Evolutionary conservation across 495 filamentous ascomycete genomes (phyloP).

Genomic region (Neurospora terricola): DNA sequence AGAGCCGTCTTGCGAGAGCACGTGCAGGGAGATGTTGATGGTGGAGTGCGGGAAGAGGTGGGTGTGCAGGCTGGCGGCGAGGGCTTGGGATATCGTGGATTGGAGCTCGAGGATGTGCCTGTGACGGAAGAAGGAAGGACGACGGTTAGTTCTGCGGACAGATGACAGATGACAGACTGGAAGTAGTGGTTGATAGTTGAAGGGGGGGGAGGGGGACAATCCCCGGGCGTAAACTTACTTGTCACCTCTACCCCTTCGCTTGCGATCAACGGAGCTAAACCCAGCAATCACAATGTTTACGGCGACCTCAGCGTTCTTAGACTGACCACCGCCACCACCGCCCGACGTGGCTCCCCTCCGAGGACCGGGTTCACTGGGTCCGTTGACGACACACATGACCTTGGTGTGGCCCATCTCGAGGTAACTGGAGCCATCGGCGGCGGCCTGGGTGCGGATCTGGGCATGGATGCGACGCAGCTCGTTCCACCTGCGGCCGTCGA

Average conservation of each 20-base stretch:
- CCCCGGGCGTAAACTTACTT: constrained; percentile 43
- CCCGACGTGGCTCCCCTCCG: constrained; percentile 23
- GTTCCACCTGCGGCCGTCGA: constrained; percentile 96
- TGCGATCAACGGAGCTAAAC: constrained; percentile 80
- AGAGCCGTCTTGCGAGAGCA: constrained; percentile 86
- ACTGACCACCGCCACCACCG: constrained; percentile 31
- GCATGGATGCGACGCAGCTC: constrained; percentile 84
- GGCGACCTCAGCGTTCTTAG: constrained; percentile 51
- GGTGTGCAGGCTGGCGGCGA: constrained; percentile 64
- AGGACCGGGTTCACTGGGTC: constrained; percentile 60
- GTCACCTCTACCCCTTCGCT: constrained; percentile 60
- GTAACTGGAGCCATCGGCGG: constrained; percentile 83
- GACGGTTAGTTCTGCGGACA: constrained; percentile 1
- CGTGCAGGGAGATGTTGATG: constrained; percentile 70
- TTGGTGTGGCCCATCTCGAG: constrained; percentile 95
- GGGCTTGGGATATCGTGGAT: constrained; percentile 60
- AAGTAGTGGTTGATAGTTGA: too few species aligned
- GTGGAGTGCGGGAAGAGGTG: constrained; percentile 84
- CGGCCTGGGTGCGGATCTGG: constrained; percentile 81
- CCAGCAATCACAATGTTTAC: constrained; percentile 81
- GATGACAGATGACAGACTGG: background rate
- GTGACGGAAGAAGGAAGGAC: background rate
- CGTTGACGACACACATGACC: constrained; percentile 83
- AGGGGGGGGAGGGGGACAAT: background rate
- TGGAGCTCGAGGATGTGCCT: constrained; percentile 77